Base-by-base conservation (phyloP, 805 yeast species). In the Wickerhamomyces hampshirensis region DNA sequence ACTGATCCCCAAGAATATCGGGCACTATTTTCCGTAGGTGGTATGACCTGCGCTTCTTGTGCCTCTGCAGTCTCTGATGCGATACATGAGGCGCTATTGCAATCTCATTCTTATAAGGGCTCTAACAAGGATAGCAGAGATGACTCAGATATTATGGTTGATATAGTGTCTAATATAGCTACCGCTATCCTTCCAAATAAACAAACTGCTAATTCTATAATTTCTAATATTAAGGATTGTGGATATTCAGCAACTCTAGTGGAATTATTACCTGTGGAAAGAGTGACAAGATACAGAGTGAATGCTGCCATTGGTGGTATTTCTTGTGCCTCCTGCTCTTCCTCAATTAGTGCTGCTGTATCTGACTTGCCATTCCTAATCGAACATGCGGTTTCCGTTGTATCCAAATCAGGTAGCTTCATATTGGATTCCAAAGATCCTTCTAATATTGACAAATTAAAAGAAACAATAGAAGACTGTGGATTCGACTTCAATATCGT, bases 21-120 rank as follows among this genome's bases (percentile, higher is more conserved):
- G 32, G 85, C 82, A 0, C 69, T 73, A 1, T 69, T 74, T 37
- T 61, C 78, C 6, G 63, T 82, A 34, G 69, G 69, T 9, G 87
- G 85, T 3, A 80, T 82, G 87, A 73, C 84, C 2, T 79, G 87
- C 50, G 75, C 82, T 4, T 60, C 80, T 5, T 80, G 87, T 51
- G 56, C 74, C 6, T 61, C 69, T 2, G 55, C 75, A 2, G 68
- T 82, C 18, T 65, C 72, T 1, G 58, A 58, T 13, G 71, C 75
- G 0, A 59, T 73, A 5, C 44, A 44, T 7, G 51, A 47, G 2
- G 52, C 59, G 1, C 39, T 63, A 12, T 26, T 12, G 18, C 39
- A 19, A 24, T 33, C 18, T 10, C 38, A 34, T 2, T 38, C 39
- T 2, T 28, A 21, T 2, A 30, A 36, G 10, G n/a, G n/a, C n/a